Base-by-base conservation (phyloP, 768 basidiomycete species). In the Goffeauzyma gilvescens region DNA sequence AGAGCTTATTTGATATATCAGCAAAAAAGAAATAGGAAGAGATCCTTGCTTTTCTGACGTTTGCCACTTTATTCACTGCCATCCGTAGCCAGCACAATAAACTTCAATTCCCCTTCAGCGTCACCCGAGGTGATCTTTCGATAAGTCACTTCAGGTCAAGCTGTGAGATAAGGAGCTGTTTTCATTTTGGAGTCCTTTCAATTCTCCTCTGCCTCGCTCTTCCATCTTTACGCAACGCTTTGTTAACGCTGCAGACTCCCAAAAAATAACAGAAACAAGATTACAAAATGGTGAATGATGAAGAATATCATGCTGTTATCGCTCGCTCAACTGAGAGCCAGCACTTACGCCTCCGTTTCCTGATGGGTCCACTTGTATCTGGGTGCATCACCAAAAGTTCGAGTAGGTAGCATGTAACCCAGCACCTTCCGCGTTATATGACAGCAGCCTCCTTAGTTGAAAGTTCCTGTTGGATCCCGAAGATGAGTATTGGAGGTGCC, bases 61-160 rank as follows among this genome's bases (percentile, higher is more conserved):
- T n/a, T n/a, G n/a, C n/a, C n/a, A n/a, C n/a, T n/a, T n/a, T n/a
- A n/a, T n/a, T n/a, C n/a, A n/a, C n/a, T n/a, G n/a, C 62, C 62
- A 41, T 63, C 62, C 4, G 62, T 63, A 6, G 62, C 62, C 48
- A 63, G 41, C 27, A 63, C 48, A 22, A 63, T 40, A 49, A 63
- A 63, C 34, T 50, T 48, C 17, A 63, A 44, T 38, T 63, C 59
- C 30, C 54, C 57, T 15, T 50, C 28, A 2, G 22, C 7, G 5
- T 28, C 21, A 18, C 31, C 38, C 10, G 35, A 21, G 7, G 45
- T 33, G 36, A 63, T 40, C 36, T 54, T 55, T 23, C 54, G 44
- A 43, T 57, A 54, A 3, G 59, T 55, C 6, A 63, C 55, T 26
- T 58, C 62, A 5, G 62, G 62, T 33, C 46, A 47, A 18, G 59